Evolutionary conservation across 176 grass and related monocot genomes (phyloP).

Genomic region (Bothriochloa decipiens): DNA sequence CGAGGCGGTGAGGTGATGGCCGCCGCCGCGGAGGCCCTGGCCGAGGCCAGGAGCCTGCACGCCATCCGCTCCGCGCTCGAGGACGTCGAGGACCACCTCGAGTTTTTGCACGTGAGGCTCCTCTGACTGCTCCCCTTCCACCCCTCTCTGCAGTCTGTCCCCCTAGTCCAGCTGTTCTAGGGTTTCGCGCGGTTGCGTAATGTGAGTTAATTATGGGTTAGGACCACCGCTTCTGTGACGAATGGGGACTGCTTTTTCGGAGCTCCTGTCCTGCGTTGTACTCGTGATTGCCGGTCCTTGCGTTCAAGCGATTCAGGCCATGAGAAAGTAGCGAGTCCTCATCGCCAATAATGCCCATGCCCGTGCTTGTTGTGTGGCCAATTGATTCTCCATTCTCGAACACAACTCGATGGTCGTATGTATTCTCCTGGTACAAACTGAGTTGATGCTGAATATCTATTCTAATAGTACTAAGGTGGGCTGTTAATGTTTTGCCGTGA

Average conservation of each 20-base stretch:
- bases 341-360: not conserved
- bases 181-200: constrained; percentile 16
- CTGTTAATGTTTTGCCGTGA: not conserved
- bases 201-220: not conserved
- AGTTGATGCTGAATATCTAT: not conserved
- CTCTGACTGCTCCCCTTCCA: not conserved
- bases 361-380: not conserved
- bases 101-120: constrained; percentile 78
- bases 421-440: not conserved
- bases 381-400: not conserved
- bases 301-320: not conserved
- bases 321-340: not conserved
- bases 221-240: not conserved
- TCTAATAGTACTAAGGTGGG: not conserved
- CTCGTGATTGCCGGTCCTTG: constrained; percentile 28
- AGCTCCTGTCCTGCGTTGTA: not conserved
- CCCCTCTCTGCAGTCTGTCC: not conserved
- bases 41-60: constrained; percentile 81
- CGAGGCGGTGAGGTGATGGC: constrained; percentile 16
- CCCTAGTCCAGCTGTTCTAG: constrained; percentile 12
- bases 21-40: constrained; percentile 50
- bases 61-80: constrained; percentile 84
- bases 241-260: not conserved
- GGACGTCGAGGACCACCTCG: constrained; percentile 90
- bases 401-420: not conserved